Evolutionary conservation across 306 rosid genomes (phyloP).

Genomic region (Trichosanthes truncata): DNA sequence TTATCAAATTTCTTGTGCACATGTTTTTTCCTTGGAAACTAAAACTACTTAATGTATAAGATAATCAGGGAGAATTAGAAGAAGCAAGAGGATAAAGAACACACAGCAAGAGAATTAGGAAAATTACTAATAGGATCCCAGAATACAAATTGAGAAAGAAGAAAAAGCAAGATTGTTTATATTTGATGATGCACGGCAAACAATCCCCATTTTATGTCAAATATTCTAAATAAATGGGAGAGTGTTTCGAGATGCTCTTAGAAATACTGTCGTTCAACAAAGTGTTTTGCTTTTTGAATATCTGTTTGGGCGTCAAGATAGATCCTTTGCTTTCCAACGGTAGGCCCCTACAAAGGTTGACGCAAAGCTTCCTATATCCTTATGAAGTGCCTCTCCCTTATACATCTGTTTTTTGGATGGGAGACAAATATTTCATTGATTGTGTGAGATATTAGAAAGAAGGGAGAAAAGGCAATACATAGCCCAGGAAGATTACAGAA

Average conservation of each 20-base stretch:
- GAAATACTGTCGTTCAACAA: not conserved
- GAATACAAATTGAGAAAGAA: not conserved
- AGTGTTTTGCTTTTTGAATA: not conserved
- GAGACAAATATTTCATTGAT: not conserved
- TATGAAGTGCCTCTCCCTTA: not conserved
- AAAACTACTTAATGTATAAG: not conserved
- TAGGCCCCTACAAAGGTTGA: not conserved
- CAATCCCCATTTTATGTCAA: not conserved
- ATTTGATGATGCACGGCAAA: not conserved
- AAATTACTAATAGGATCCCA: not conserved
- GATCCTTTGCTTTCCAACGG: not conserved
- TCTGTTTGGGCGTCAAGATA: not conserved
- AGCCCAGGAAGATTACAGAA: not conserved
- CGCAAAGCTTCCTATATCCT: not conserved
- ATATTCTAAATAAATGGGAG: not conserved
- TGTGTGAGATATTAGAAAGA: not conserved
- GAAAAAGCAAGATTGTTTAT: not conserved
- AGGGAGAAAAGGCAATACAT: not conserved
- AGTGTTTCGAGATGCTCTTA: not conserved
- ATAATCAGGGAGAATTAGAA: not conserved
- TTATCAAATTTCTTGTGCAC: not conserved
- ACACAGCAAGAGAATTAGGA: not conserved
- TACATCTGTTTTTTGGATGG: not conserved
- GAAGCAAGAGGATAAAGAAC: not conserved
- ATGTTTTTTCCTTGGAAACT: not conserved